Evolutionary conservation across 495 filamentous ascomycete species (phyloP).

Genomic region (Penicillium robsamsonii): DNA sequence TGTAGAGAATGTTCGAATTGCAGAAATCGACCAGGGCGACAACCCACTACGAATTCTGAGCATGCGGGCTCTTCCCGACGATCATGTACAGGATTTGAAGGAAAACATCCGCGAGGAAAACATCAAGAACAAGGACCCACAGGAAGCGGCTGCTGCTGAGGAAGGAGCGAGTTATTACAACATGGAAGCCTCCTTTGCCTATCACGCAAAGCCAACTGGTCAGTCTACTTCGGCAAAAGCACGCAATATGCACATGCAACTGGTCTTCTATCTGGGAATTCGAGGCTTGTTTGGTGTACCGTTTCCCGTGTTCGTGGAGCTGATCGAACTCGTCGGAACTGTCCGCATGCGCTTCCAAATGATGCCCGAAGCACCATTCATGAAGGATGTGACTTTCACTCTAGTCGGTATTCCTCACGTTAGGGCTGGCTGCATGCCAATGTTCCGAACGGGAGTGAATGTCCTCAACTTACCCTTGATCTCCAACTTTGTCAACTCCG

Average conservation of each 20-base stretch:
- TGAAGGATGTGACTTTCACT: constrained; percentile 89
- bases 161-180: constrained; percentile 95
- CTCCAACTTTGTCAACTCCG: constrained; percentile 94
- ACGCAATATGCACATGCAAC: constrained; percentile 93
- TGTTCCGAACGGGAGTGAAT: constrained; percentile 85
- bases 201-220: constrained; percentile 77
- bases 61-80: constrained; percentile 80
- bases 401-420: constrained; percentile 91
- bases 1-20: constrained; percentile 93
- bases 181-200: constrained; percentile 87
- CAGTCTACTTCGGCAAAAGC: constrained; percentile 72
- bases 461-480: constrained; percentile 89
- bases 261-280: constrained; percentile 89
- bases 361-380: constrained; percentile 83
- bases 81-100: constrained; percentile 75
- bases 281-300: constrained; percentile 75
- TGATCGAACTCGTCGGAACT: constrained; percentile 82
- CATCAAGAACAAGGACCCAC: constrained; percentile 75
- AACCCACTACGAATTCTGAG: constrained; percentile 90
- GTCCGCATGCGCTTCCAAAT: constrained; percentile 78
- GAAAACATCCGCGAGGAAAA: constrained; percentile 74
- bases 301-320: constrained; percentile 82
- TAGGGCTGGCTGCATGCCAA: constrained; percentile 84
- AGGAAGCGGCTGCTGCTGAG: constrained; percentile 85
- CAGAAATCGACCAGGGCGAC: constrained; percentile 89